Evolutionary conservation across 306 rosid species (phyloP), one percentile per base, ranked within the genome.

Genomic region (Oemleria cerasiformis): DNA sequence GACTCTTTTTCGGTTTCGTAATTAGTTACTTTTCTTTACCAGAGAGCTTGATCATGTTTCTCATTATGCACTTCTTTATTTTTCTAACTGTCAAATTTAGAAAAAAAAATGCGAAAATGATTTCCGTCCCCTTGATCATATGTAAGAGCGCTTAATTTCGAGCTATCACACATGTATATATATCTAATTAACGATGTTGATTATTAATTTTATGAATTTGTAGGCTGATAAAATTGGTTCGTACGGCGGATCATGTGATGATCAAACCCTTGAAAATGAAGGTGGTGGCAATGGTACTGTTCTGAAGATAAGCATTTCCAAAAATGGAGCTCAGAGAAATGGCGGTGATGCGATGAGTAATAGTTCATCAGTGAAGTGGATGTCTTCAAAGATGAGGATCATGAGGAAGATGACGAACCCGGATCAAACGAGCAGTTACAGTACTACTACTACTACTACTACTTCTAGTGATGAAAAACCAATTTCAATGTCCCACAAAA

Each of bases 381-480:
- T 81, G 84, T 48, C 94, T 65, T 86, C 97, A 54, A 91, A 93
- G 94, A 86, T 88, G 83, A 90, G 92, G 72, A 84, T 92, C 72
- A 79, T 86, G 83, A 15, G 69, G 75, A 91, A 88, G 86, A 85
- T 82, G 92, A 65, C 82, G 42, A 84, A 63, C 54, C 73, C 59
- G 3, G 88, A 86, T 79, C 88, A 81, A 67, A 49, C 45, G 6
- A 47, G 44, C 68, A 44, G 66, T 10, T 41, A 9, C 36, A 1
- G 36, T 30, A 3, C 36, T 1, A 30, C 36, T 30, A 2, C 36
- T 1, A 30, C 36, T 25, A 25, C 30, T 25, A 25, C 1, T 19
- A 68, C 42, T 23, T 0, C 34, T 30, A 39, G n/a, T 10, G 55
- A 39, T 10, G 41, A 70, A 51, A 30, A 41, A 45, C 73, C 55